Evolutionary conservation across 2,329 filamentous ascomycete genomes (phyloP).

Genomic region (Diaporthe capsici): DNA sequence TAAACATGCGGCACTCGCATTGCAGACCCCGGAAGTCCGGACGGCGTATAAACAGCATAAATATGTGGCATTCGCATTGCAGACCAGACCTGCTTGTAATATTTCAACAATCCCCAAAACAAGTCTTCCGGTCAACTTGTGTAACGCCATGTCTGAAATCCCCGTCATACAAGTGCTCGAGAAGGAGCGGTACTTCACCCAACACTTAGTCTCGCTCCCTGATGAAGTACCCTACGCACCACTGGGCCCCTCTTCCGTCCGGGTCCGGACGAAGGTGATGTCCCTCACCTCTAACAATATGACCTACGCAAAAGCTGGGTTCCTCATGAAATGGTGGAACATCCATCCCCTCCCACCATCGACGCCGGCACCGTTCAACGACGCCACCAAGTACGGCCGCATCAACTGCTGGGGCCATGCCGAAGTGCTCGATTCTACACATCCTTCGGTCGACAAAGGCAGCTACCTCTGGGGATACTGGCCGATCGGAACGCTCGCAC

Average conservation of each 20-base stretch:
- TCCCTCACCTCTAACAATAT: slow-evolving; percentile 26
- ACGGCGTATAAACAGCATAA: background rate
- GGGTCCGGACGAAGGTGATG: slow-evolving; percentile 31
- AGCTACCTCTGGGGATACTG: slow-evolving; percentile 30
- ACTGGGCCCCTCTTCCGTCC: slow-evolving; percentile 12
- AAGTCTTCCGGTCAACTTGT: background rate
- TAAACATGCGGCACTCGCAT: background rate
- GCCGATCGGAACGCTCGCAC: slow-evolving; percentile 32
- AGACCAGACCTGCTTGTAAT: background rate
- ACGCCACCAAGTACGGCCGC: slow-evolving; percentile 26
- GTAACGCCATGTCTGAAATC: background rate
- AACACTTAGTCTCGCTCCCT: slow-evolving; percentile 20
- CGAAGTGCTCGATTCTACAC: slow-evolving; percentile 31
- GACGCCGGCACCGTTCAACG: slow-evolving; percentile 24
- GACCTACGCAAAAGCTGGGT: slow-evolving; percentile 20
- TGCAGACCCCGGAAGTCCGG: background rate
- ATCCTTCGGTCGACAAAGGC: slow-evolving; percentile 13
- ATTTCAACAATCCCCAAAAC: no score
- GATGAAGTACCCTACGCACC: slow-evolving; percentile 19
- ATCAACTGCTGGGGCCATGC: slow-evolving; percentile 33
- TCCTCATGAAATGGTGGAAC: slow-evolving; percentile 26
- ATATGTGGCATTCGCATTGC: background rate
- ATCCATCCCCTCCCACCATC: slow-evolving; percentile 22
- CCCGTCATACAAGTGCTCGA: slow-evolving; percentile 33
- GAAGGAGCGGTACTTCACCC: slow-evolving; percentile 30